phyloP scores from a whole-genome alignment of 768 basidiomycete species.

The Pholiota microspora region DNA sequence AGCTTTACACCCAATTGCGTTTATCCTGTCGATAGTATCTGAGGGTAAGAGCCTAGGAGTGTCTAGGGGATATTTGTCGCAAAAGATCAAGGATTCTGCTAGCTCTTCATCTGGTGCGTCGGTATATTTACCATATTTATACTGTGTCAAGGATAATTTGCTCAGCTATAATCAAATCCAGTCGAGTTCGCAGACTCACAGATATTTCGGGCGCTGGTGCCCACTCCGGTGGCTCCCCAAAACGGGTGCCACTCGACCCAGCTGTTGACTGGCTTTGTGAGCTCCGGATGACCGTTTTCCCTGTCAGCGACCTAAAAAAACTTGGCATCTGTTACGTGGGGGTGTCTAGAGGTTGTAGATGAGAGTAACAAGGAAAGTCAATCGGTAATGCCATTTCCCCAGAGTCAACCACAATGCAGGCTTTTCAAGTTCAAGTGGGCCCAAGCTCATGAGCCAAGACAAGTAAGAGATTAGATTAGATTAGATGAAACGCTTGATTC shows the following conservation, averaged over 20 bases:
- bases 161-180: not conserved
- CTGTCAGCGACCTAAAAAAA: conserved; percentile 16
- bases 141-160: conserved; percentile 21
- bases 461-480: conserved; percentile 12
- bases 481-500: not conserved
- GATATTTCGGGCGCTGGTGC: conserved; percentile 54
- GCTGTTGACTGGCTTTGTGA: not conserved
- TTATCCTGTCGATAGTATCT: conserved; percentile 49
- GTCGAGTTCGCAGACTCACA: conserved; percentile 21
- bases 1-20: conserved; percentile 40
- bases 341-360: not conserved
- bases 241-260: not conserved
- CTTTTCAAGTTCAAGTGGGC: no score
- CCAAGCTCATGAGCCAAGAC: not conserved
- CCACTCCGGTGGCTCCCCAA: conserved; percentile 52
- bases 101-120: conserved; percentile 62
- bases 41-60: conserved; percentile 50
- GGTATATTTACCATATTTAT: conserved; percentile 45
- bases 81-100: conserved; percentile 50
- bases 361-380: not conserved
- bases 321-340: not conserved
- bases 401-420: not conserved
- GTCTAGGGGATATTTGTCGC: conserved; percentile 35
- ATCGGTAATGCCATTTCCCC: not conserved
- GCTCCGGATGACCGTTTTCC: conserved; percentile 7